Evolutionary conservation across 352 stramenopile genomes (phyloP).

Genomic region (Pythium angustatum): DNA sequence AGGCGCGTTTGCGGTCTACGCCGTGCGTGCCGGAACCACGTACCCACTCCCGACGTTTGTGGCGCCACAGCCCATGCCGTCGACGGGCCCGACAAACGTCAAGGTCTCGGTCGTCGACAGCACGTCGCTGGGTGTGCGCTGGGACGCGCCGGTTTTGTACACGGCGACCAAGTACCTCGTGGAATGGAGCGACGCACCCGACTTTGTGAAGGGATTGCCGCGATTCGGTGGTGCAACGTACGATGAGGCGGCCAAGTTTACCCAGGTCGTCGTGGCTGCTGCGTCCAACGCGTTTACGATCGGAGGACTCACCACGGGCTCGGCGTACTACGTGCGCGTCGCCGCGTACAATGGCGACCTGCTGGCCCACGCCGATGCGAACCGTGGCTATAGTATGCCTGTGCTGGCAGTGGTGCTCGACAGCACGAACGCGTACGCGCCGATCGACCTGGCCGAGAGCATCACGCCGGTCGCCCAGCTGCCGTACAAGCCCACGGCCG

Average conservation of each 20-base stretch:
- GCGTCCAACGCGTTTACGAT: slow-evolving; percentile 74
- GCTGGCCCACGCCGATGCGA: slow-evolving; percentile 12
- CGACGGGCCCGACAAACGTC: slow-evolving; percentile 49
- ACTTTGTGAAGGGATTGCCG: slow-evolving; percentile 42
- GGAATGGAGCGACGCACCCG: slow-evolving; percentile 64
- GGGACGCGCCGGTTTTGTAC: slow-evolving; percentile 37
- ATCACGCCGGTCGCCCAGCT: slow-evolving; percentile 52
- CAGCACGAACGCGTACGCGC: slow-evolving; percentile 10
- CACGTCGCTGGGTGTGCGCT: slow-evolving; percentile 67
- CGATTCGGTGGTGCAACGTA: slow-evolving; percentile 45
- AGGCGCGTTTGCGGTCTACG: slow-evolving; percentile 33
- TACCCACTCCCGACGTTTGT: slow-evolving; percentile 37
- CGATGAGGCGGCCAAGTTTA: slow-evolving; percentile 42
- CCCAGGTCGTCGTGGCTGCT: slow-evolving; percentile 44
- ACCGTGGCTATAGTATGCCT: slow-evolving; percentile 60
- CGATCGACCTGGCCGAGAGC: slow-evolving; percentile 29
- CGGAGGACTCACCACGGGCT: slow-evolving; percentile 65
- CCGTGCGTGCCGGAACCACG: slow-evolving; percentile 29
- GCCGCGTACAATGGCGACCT: slow-evolving; percentile 85
- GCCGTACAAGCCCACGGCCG: slow-evolving; percentile 66
- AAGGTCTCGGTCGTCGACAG: slow-evolving; percentile 62
- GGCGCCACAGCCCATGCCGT: slow-evolving; percentile 43
- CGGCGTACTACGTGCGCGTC: slow-evolving; percentile 89
- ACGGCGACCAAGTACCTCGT: slow-evolving; percentile 75
- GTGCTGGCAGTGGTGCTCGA: slow-evolving; percentile 53